Percentiles rank a stretch among this genome's conserved stretches.
Evolutionary conservation across 106 monocot genomes (phyloP).

Genomic region (Gastrodia elata): DNA sequence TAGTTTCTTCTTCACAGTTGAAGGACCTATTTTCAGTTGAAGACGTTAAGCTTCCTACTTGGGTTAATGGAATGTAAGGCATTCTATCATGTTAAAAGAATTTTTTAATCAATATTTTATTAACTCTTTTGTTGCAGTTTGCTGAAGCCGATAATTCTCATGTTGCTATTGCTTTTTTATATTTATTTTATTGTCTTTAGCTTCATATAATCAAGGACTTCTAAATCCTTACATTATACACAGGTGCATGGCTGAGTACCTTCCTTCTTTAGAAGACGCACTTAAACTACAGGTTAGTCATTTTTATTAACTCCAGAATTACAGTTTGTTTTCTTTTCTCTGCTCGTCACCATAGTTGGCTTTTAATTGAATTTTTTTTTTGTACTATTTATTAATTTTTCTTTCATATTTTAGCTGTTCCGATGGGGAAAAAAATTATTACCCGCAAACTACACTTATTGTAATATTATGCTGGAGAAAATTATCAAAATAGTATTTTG

Average conservation of each 20-base stretch:
- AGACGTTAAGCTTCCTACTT: conserved; percentile 84
- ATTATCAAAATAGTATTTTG: no score
- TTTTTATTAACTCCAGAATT: background rate
- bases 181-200: background rate
- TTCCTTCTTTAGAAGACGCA: conserved; percentile 68
- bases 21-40: conserved; percentile 56
- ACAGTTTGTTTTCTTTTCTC: conserved; percentile 7
- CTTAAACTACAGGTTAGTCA: conserved; percentile 57
- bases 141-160: background rate
- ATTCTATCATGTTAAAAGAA: conserved; percentile 1
- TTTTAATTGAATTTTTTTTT: conserved; percentile 3
- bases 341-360: background rate
- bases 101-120: background rate
- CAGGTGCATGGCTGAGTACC: conserved; percentile 93
- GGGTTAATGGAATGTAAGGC: conserved; percentile 86
- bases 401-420: background rate
- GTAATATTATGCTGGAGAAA: background rate
- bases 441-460: background rate
- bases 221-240: background rate
- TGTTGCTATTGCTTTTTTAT: background rate
- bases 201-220: background rate
- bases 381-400: background rate
- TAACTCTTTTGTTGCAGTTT: background rate
- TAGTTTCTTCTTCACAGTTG: conserved; percentile 59
- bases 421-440: background rate